Conservation (phyloP, 2,329 filamentous ascomycete species). For the Talaromyces islandicus region DNA sequence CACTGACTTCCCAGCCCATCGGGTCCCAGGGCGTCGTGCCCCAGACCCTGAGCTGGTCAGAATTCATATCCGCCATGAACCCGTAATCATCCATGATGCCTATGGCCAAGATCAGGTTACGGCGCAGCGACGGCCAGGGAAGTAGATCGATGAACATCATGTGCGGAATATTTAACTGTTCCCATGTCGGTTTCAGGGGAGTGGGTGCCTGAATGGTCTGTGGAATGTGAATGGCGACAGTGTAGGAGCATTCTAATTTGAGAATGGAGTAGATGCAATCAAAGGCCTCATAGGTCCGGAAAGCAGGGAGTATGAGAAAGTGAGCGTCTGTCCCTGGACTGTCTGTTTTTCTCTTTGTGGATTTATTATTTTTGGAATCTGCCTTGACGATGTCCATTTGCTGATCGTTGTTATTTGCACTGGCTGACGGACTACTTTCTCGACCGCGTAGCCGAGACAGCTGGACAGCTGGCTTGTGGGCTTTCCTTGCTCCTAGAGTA, state of each 20-base stretch:
- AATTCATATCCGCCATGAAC: neutral
- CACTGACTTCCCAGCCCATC: neutral
- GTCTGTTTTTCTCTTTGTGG: neutral
- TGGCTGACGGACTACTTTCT: neutral
- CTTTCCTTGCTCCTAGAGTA: neutral
- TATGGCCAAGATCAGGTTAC: neutral
- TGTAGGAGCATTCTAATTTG: neutral
- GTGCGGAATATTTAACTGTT: neutral
- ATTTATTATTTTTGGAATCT: neutral
- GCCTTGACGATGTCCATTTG: neutral
- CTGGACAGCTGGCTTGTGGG: neutral
- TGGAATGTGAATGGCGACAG: neutral
- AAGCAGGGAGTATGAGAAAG: neutral
- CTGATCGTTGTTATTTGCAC: neutral
- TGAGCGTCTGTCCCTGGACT: neutral
- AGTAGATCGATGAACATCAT: neutral
- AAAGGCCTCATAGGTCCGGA: neutral
- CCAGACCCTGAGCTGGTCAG: neutral
- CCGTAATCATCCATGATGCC: neutral
- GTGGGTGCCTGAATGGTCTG: neutral
- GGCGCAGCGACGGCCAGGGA: neutral
- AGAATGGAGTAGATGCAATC: neutral
- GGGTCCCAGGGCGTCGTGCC: neutral
- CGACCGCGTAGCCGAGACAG: neutral
- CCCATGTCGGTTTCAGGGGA: neutral